Evolutionary conservation across 176 grass and related monocot species (phyloP).

Genomic region (Musa acuminata): DNA sequence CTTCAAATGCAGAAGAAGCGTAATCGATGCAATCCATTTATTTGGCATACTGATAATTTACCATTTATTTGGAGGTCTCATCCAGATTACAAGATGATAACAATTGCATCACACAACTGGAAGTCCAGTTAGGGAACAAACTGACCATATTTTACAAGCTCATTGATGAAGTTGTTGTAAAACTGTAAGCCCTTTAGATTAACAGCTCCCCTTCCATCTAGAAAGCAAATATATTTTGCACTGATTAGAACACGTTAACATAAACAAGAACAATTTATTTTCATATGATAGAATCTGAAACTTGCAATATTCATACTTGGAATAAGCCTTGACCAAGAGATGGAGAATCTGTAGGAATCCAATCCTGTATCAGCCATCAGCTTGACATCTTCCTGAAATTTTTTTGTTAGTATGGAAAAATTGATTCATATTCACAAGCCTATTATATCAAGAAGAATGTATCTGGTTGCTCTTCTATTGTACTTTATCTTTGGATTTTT

Average conservation of each 20-base stretch:
- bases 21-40: not conserved
- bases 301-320: slow-evolving; percentile 28
- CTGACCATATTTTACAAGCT: slow-evolving; percentile 5
- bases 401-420: not conserved
- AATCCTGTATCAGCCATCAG: slow-evolving; percentile 42
- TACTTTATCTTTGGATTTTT: not conserved
- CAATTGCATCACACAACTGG: not conserved
- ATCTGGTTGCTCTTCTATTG: not conserved
- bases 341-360: slow-evolving; percentile 70
- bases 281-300: not conserved
- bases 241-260: too few species aligned
- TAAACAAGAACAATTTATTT: too few species aligned
- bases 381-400: slow-evolving; percentile 52
- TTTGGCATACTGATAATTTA: not conserved
- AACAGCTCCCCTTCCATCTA: slow-evolving; percentile 15
- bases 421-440: not conserved
- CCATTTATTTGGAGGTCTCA: not conserved
- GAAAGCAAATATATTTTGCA: not conserved
- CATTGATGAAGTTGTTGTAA: slow-evolving; percentile 10
- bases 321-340: slow-evolving; percentile 69
- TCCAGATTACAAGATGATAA: not conserved
- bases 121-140: not conserved
- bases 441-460: too few species aligned
- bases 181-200: slow-evolving; percentile 14
- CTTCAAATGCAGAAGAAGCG: too few species aligned